phyloP scores from a whole-genome alignment of 148 eudicot species.

The Rhododendron griersonianum region DNA sequence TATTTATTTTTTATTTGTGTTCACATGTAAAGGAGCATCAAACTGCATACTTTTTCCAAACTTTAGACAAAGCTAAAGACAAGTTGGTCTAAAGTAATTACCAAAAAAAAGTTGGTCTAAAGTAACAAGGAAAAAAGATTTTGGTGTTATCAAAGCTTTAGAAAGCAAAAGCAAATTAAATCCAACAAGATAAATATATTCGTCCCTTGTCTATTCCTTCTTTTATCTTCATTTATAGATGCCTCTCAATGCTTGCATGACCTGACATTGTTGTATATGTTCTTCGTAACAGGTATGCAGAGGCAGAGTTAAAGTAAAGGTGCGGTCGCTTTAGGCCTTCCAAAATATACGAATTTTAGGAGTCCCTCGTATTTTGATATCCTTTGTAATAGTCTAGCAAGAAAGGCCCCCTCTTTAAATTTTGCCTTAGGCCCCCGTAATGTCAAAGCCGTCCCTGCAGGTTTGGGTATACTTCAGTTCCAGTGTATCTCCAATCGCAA shows the following conservation, averaged over 20 bases:
- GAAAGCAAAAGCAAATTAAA: slow-evolving; percentile 17
- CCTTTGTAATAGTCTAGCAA: no score
- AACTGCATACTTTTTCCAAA: slow-evolving; percentile 13
- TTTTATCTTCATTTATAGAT: slow-evolving; percentile 11
- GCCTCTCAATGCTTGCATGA: slow-evolving; percentile 21
- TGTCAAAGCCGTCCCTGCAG: no score
- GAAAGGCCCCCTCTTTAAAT: no score
- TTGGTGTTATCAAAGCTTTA: slow-evolving; percentile 16
- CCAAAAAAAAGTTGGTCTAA: slow-evolving; percentile 26
- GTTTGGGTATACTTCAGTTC: not conserved
- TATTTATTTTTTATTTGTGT: not conserved
- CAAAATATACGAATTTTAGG: no score
- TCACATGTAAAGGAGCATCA: not conserved
- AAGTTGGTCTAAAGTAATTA: slow-evolving; percentile 29
- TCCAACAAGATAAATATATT: slow-evolving; percentile 25
- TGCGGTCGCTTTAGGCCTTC: fast-evolving
- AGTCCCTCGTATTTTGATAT: no score
- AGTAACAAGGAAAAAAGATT: slow-evolving; percentile 12
- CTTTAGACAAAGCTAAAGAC: slow-evolving; percentile 28
- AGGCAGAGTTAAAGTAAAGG: no score
- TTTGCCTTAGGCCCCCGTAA: no score
- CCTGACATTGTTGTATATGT: not conserved
- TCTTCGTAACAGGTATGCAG: not conserved
- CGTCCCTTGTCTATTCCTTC: not conserved
- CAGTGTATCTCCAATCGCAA: no score